A percentile compares a stretch with the other conserved stretches of the same genome.
Conservation (phyloP, 1,139 yeast genomes). For the Pichiaceae sp. region DNA sequence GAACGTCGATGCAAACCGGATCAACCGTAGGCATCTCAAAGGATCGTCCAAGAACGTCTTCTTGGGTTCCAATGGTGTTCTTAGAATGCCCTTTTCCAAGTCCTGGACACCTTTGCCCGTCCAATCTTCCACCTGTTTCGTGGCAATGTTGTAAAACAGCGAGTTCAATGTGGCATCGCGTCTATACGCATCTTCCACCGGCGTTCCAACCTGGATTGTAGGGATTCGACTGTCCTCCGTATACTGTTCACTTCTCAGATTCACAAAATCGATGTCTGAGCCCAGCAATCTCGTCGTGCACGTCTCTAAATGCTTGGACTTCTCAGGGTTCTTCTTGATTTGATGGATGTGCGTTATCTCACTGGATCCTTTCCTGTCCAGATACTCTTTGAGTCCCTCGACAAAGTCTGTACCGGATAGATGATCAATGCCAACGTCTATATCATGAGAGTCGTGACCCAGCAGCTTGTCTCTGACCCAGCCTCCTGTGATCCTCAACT, state of each 20-base stretch:
- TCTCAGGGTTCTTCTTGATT: constrained; percentile 87
- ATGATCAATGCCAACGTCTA: constrained; percentile 83
- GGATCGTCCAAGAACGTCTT: constrained; percentile 93
- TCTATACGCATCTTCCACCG: constrained; percentile 83
- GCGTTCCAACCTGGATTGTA: constrained; percentile 67
- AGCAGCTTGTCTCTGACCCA: constrained; percentile 96
- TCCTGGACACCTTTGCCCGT: constrained; percentile 72
- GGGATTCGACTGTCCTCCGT: constrained; percentile 82
- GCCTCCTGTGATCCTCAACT: constrained; percentile 88
- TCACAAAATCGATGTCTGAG: constrained; percentile 85
- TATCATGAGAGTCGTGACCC: constrained; percentile 72
- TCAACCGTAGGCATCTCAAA: constrained; percentile 70
- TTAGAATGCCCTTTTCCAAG: constrained; percentile 54
- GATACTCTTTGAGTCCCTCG: constrained; percentile 46
- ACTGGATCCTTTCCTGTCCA: constrained; percentile 28
- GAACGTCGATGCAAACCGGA: constrained; percentile 80
- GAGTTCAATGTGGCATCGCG: constrained; percentile 95
- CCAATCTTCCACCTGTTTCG: constrained; percentile 68
- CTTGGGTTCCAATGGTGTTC: constrained; percentile 82
- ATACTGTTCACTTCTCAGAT: constrained; percentile 80
- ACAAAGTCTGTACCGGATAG: constrained; percentile 88
- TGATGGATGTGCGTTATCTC: constrained; percentile 45
- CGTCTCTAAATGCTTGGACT: constrained; percentile 92
- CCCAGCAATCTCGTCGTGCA: constrained; percentile 84
- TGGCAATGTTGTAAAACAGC: constrained; percentile 71